Conservation (phyloP, 257 asterid species). For the Phtheirospermum japonicum region DNA sequence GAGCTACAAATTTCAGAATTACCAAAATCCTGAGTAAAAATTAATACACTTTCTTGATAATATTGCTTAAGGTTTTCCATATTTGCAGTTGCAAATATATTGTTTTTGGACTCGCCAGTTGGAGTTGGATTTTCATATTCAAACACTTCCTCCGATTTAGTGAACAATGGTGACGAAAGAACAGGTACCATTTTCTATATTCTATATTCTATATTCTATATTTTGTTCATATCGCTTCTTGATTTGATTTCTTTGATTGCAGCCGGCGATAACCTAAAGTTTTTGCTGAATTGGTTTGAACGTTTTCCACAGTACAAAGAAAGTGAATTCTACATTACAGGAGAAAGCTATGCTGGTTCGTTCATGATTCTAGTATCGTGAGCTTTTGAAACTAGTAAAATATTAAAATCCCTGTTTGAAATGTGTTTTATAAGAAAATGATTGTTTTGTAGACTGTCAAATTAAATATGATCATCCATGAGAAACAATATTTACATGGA, state of each 20-base stretch:
- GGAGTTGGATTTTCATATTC: conserved; percentile 97
- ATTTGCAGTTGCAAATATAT: conserved; percentile 76
- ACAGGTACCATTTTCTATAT: conserved; percentile 54
- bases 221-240: not conserved
- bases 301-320: conserved; percentile 89
- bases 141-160: conserved; percentile 71
- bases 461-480: too few species aligned
- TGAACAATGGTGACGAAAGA: conserved; percentile 75
- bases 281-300: conserved; percentile 74
- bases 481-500: too few species aligned
- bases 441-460: not conserved
- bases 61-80: not conserved
- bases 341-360: conserved; percentile 97
- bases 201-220: conserved; percentile 12
- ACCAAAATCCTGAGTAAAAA: too few species aligned
- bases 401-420: not conserved
- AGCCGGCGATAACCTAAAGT: conserved; percentile 78
- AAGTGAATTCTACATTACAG: conserved; percentile 74
- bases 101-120: conserved; percentile 91
- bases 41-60: not conserved
- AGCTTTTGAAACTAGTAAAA: not conserved
- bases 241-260: conserved; percentile 35
- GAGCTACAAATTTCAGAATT: not conserved
- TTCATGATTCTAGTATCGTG: conserved; percentile 14
- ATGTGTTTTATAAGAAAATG: too few species aligned